phyloP scores from a whole-genome alignment of 2,329 filamentous ascomycete genomes.

The Cercospora berteroae region DNA sequence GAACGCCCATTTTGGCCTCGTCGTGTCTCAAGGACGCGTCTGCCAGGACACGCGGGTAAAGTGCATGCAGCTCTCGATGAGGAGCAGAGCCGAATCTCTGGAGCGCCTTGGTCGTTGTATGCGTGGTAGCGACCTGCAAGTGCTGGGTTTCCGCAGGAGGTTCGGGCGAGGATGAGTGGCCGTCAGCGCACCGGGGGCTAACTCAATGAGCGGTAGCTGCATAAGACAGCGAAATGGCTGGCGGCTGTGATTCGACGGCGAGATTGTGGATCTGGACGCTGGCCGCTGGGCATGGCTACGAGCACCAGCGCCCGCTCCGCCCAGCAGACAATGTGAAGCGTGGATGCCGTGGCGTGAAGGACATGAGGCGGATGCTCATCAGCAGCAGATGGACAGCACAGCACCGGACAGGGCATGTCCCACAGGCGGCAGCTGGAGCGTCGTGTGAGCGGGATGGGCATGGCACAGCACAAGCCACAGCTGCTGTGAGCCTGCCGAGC shows the following conservation, averaged over 20 bases:
- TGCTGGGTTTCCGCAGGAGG: conserved; percentile 10
- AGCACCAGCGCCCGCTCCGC: background rate
- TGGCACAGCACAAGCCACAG: conserved; percentile 7
- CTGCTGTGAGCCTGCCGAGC: conserved; percentile 1
- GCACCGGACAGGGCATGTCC: background rate
- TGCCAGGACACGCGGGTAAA: conserved; percentile 17
- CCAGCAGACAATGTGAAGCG: background rate
- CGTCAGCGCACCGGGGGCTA: conserved; percentile 20
- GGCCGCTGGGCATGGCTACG: conserved; percentile 11
- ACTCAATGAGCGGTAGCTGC: conserved; percentile 23
- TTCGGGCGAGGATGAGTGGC: conserved; percentile 23
- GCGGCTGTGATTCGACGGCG: conserved; percentile 24
- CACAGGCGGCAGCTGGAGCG: conserved; percentile 9
- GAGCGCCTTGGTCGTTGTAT: conserved; percentile 12
- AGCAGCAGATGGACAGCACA: background rate
- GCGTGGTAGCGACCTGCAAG: conserved; percentile 17
- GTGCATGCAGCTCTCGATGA: conserved; percentile 17
- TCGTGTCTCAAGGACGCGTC: conserved; percentile 21
- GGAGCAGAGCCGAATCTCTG: conserved; percentile 12
- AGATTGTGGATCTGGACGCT: conserved; percentile 21
- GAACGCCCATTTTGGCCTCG: conserved; percentile 3
- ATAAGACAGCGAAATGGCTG: conserved; percentile 10
- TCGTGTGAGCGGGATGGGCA: background rate
- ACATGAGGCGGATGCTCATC: background rate
- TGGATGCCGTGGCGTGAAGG: background rate